These are phyloP conservation scores for Lophiotrema nucula DNA, from an alignment of 495 filamentous ascomycete genomes.

Conservation along the genomic window DNA sequence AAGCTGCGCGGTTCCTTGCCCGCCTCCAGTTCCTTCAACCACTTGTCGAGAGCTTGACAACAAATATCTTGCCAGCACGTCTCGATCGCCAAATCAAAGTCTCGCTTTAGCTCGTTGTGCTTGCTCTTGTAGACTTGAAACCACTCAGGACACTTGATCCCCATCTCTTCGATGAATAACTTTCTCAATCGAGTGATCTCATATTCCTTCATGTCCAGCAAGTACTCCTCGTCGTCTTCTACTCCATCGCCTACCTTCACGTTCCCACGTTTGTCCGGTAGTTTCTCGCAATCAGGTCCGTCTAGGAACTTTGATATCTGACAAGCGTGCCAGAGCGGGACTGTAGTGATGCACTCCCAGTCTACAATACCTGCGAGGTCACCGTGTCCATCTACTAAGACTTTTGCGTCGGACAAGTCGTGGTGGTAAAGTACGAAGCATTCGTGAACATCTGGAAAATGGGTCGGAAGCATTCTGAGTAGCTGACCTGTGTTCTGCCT, in stretches of 20 bases:
- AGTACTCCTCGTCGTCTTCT: background rate
- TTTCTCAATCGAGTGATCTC: background rate
- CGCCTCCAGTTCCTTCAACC: background rate
- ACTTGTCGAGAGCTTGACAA: background rate
- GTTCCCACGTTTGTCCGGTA: background rate
- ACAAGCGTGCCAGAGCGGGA: background rate
- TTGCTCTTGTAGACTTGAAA: background rate
- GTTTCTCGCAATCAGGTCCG: background rate
- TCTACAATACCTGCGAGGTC: background rate
- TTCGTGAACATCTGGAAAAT: too few species aligned
- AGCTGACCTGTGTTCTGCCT: too few species aligned
- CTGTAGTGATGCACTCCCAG: background rate
- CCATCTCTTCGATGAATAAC: slow-evolving; percentile 6
- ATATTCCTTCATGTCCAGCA: background rate
- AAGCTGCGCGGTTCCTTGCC: too few species aligned
- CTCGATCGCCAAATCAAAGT: background rate
- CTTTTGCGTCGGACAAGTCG: too few species aligned
- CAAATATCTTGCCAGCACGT: background rate
- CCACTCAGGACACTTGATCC: background rate
- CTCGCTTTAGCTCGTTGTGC: background rate
- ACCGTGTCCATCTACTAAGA: background rate
- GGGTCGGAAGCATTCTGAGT: too few species aligned
- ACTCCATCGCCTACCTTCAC: background rate
- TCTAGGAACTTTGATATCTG: background rate
- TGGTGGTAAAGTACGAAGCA: too few species aligned